phyloP scores from a whole-genome alignment of 805 yeast genomes.

The Saccharomycopsis vini region DNA sequence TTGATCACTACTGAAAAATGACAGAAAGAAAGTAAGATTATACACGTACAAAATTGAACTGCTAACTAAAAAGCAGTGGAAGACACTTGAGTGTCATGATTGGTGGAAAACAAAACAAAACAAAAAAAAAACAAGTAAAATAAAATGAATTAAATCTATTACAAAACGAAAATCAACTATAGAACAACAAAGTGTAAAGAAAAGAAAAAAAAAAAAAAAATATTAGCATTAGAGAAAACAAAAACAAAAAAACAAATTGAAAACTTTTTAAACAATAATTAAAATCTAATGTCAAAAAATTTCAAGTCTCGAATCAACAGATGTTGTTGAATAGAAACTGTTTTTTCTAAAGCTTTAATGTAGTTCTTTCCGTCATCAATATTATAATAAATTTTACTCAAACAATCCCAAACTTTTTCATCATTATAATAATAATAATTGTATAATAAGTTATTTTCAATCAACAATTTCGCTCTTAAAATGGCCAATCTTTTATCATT shows the following conservation, averaged over 20 bases:
- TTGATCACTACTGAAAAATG: too few species aligned
- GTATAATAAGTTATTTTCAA: conserved; percentile 14
- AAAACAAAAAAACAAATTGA: too few species aligned
- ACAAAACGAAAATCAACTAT: too few species aligned
- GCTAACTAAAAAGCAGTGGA: too few species aligned
- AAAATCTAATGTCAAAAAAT: conserved; percentile 7
- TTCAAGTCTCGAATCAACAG: conserved; percentile 11
- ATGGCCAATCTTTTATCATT: conserved; percentile 11
- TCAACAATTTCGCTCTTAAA: conserved; percentile 8
- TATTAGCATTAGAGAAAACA: too few species aligned
- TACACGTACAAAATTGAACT: too few species aligned
- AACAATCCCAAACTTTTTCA: conserved; percentile 11
- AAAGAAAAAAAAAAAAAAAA: not conserved
- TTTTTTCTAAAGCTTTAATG: conserved; percentile 12
- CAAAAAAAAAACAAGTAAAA: too few species aligned
- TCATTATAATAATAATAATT: conserved; percentile 11
- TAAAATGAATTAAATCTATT: too few species aligned
- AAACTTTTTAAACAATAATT: too few species aligned
- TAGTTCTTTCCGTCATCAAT: conserved; percentile 10
- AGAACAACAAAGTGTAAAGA: not conserved
- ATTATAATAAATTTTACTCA: conserved; percentile 9
- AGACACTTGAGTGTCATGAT: too few species aligned
- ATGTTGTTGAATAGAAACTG: conserved; percentile 10
- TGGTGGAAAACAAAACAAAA: too few species aligned
- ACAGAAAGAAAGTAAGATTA: too few species aligned